A percentile compares a stretch with the other conserved stretches of the same genome.
These are phyloP conservation scores for Saussurea involucrata DNA, from an alignment of 129 eudicot species.

Conservation along the genomic window DNA sequence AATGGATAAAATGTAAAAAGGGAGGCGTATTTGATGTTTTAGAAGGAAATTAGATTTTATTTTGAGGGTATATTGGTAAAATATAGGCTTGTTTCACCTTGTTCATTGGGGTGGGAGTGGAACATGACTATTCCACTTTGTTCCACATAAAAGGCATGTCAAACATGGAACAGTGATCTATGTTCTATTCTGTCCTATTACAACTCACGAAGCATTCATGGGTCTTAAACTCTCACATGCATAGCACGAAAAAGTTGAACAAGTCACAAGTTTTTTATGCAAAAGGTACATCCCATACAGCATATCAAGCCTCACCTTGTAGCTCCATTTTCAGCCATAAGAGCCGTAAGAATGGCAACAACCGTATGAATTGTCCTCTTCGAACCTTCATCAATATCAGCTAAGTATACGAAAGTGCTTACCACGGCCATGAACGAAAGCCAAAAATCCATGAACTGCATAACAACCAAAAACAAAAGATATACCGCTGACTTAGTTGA, in stretches of 20 bases:
- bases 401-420: slow-evolving; percentile 84
- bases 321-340: slow-evolving; percentile 82
- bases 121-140: too few relatives aligned
- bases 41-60: too few relatives aligned
- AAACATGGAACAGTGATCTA: too few relatives aligned
- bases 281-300: not conserved
- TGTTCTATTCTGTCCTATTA: not conserved
- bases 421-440: slow-evolving; percentile 99
- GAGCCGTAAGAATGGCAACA: slow-evolving; percentile 85
- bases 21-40: too few relatives aligned
- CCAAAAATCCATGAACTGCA: slow-evolving; percentile 97
- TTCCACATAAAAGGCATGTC: too few relatives aligned
- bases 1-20: too few relatives aligned
- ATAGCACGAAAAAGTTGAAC: slow-evolving; percentile 1
- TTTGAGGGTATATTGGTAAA: too few relatives aligned
- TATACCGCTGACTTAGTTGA: not conserved
- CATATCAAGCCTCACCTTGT: slow-evolving; percentile 52
- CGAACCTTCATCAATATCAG: slow-evolving; percentile 75
- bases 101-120: too few relatives aligned
- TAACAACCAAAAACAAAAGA: not conserved
- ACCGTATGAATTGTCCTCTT: slow-evolving; percentile 87
- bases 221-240: not conserved
- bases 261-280: not conserved
- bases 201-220: not conserved
- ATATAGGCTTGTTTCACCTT: too few relatives aligned